Evolutionary conservation across 179 eudicot species (phyloP), one percentile per base, ranked within the genome.

Genomic region (Gypsophila paniculata): DNA sequence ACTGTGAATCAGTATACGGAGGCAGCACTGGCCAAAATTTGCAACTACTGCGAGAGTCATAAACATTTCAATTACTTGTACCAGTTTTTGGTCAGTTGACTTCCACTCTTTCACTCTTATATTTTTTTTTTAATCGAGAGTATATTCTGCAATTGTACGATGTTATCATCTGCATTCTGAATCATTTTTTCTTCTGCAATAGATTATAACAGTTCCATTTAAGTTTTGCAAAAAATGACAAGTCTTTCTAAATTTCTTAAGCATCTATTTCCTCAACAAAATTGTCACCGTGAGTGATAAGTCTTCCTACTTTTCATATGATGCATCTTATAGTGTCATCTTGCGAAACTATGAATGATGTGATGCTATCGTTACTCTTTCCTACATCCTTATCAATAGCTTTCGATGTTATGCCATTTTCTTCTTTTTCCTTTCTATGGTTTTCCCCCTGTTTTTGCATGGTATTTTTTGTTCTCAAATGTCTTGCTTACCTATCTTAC

Each of bases 21-120:
- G 54, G 85, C 90, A 12, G 97, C 96, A 68, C 82, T 94, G 80
- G 85, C 87, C 80, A 91, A 93, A 63, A 88, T 94, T 64, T 94
- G 99, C 82, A 77, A 78, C 76, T 94, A 85, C 65, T 91, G 94
- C 59, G 99, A 94, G 83, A 85, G 84, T 64, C 95, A 92, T 77
- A 87, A 80, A 79, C 92, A 91, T 82, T 94, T 94, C 79, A 94
- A 94, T 72, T 94, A 86, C 80, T 87, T 94, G 38, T 90, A 87
- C 85, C 86, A 80, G 75, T 94, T 94, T 75, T 86, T 89, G 99
- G 99, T 91, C 85, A 67, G 23, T 68, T 15, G 8, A 42, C 60
- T 65, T 36, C 4, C 19, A 1, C 5, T 36, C 44, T 49, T n/a
- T 69, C 25, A 17, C 19, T 32, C 52, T 11, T 13, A 36, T 18